Evolutionary conservation across 176 grass and related monocot genomes (phyloP).

Genomic region (Triticum dicoccoides): DNA sequence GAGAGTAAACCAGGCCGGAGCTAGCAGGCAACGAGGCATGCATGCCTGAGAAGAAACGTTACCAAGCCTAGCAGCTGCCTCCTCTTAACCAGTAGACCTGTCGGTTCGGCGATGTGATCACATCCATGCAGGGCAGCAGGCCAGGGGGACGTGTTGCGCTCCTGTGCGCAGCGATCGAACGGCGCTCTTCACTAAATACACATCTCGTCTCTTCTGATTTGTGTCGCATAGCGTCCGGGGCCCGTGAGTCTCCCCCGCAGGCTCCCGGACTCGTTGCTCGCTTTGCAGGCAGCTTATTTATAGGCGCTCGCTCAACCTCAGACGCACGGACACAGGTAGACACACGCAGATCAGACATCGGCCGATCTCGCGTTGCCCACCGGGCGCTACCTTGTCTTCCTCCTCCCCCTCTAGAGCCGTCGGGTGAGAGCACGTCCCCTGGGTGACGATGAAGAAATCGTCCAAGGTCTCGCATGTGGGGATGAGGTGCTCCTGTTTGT

Average conservation of each 20-base stretch:
- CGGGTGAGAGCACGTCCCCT: not conserved
- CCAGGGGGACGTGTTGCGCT: not conserved
- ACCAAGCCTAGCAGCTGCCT: not conserved
- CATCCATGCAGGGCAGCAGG: conserved; percentile 18
- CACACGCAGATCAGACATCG: not conserved
- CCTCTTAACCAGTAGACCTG: not conserved
- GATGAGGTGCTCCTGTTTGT: conserved; percentile 53
- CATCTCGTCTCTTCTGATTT: not conserved
- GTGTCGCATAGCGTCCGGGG: not conserved
- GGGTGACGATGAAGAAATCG: conserved; percentile 15
- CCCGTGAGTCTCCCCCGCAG: not conserved
- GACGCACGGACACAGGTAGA: too few relatives aligned
- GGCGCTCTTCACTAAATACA: conserved; percentile 17
- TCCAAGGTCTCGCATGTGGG: conserved; percentile 64
- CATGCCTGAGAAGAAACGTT: not conserved
- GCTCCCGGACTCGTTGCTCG: not conserved
- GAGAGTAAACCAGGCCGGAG: too few relatives aligned
- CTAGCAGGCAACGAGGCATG: not conserved
- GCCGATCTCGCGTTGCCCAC: not conserved
- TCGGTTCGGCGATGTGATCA: conserved; percentile 12
- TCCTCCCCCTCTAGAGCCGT: not conserved
- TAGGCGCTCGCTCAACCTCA: not conserved
- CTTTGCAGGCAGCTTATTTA: not conserved
- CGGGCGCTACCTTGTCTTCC: not conserved
- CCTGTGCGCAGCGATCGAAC: not conserved